These are phyloP conservation scores for Hordeum marinum DNA, from an alignment of 176 grass and related monocot genomes.

Conservation along the genomic window DNA sequence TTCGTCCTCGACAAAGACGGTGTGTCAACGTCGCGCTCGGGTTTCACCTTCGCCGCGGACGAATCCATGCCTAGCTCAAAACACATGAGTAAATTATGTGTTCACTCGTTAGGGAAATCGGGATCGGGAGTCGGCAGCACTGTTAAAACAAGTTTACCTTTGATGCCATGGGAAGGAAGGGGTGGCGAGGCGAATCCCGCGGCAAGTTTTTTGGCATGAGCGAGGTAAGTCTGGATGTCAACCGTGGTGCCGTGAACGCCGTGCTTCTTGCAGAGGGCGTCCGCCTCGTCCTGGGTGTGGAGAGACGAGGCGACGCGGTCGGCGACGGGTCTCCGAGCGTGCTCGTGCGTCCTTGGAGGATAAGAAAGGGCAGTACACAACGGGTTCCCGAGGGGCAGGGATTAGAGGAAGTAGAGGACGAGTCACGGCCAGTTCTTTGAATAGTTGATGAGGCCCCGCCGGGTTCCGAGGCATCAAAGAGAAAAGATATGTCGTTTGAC, in stretches of 20 bases:
- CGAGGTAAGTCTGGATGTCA: not conserved
- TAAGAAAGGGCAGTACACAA: too few species aligned
- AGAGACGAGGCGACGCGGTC: not conserved
- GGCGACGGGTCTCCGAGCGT: too few species aligned
- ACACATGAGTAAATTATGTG: not conserved
- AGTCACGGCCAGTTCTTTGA: too few species aligned
- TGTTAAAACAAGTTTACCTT: not conserved
- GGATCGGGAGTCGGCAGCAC: too few species aligned
- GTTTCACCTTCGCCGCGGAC: not conserved
- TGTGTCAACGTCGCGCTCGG: not conserved
- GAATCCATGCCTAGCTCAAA: not conserved
- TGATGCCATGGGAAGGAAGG: not conserved
- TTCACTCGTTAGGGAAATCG: not conserved
- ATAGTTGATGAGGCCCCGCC: too few species aligned
- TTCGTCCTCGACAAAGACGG: not conserved
- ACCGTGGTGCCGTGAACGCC: not conserved
- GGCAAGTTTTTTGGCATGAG: not conserved
- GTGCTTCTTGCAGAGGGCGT: not conserved
- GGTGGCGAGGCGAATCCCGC: not conserved
- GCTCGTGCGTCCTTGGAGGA: too few species aligned
- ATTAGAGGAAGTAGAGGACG: too few species aligned
- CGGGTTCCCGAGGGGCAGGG: too few species aligned
- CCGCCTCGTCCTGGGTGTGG: not conserved
- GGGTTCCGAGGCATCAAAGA: too few species aligned
- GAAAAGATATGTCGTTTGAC: too few species aligned